phyloP scores from a whole-genome alignment of 257 asterid species.

The Solanum commersonii region DNA sequence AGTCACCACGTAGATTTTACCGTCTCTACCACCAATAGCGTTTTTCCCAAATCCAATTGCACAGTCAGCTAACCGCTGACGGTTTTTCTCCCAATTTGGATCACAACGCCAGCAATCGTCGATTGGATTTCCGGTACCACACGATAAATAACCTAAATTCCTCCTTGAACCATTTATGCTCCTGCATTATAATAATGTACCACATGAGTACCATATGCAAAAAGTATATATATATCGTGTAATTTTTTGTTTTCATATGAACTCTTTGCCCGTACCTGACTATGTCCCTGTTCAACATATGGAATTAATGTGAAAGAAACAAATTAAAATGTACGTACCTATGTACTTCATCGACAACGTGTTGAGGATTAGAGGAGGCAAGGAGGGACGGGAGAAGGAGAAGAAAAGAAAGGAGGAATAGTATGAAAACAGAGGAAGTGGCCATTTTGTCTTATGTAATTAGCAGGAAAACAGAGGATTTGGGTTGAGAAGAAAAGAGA shows the following conservation, averaged over 20 bases:
- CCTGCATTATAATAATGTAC: conserved; percentile 28
- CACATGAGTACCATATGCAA: background rate
- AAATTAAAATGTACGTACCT: conserved; percentile 41
- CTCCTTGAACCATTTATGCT: conserved; percentile 59
- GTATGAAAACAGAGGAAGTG: conserved; percentile 5
- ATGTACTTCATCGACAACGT: conserved; percentile 55
- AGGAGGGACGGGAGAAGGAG: conserved; percentile 30
- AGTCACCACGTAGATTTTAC: conserved; percentile 52
- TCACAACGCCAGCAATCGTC: conserved; percentile 89
- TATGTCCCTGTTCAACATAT: background rate
- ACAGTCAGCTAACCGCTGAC: conserved; percentile 61
- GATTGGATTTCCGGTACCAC: conserved; percentile 74
- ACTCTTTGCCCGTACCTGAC: background rate
- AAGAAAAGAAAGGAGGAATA: conserved; percentile 13
- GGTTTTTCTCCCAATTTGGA: conserved; percentile 55
- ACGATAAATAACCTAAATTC: conserved; percentile 47
- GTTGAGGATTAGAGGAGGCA: conserved; percentile 47
- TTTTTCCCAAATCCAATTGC: conserved; percentile 75
- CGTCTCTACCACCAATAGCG: conserved; percentile 61
- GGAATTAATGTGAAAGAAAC: background rate
- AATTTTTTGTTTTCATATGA: background rate
- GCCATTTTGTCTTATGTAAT: conserved; percentile 9
- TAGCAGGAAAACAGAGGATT: background rate
- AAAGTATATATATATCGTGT: background rate
- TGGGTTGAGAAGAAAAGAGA: background rate